Evolutionary conservation across 495 filamentous ascomycete genomes (phyloP), one percentile per base, ranked within the genome.

Genomic region (Wilcoxina mikolae): DNA sequence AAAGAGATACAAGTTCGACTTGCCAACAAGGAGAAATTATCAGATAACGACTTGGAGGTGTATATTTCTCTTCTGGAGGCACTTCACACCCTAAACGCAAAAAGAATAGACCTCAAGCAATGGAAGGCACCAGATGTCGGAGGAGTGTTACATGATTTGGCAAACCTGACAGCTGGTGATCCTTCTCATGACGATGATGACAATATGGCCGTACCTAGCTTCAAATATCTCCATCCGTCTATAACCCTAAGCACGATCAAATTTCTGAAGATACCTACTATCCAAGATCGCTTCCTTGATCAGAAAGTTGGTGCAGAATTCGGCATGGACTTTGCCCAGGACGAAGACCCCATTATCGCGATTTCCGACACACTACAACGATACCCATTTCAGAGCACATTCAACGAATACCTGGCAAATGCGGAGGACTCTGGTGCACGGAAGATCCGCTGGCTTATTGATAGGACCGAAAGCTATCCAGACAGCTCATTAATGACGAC

Each of bases 331-430:
- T 73, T 68, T 53, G 58, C 61, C 15, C 71, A 69, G 55, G 51
- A 47, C 11, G 68, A 73, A 50, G 61, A 64, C 0, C 52, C 62
- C 0, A 59, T 48, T 12, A 66, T 65, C 5, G 57, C 59, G 0
- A 73, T 73, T 46, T 51, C 45, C 22, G 71, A 72, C 53, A 70
- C 71, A 11, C 47, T 73, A 12, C 56, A 55, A 35, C 67, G 71
- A 24, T 73, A 73, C 41, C 56, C 59, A 1, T 53, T 68, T 12
- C 62, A 62, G 31, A 58, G 58, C 11, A 72, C 71, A 7, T 73
- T 73, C 51, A 67, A 62, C 18, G 71, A 73, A 53, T 73, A 70
- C 54, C 61, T 73, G 15, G 71, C 71, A 10, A 73, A 73, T 54
- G 71, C 71, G 1, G 69, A 73, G 43, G 71, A 73, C 42, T 58